Evolutionary conservation across 208 protist species (phyloP), one percentile per base, ranked within the genome.

Genomic region (Histomonas meleagridis): DNA sequence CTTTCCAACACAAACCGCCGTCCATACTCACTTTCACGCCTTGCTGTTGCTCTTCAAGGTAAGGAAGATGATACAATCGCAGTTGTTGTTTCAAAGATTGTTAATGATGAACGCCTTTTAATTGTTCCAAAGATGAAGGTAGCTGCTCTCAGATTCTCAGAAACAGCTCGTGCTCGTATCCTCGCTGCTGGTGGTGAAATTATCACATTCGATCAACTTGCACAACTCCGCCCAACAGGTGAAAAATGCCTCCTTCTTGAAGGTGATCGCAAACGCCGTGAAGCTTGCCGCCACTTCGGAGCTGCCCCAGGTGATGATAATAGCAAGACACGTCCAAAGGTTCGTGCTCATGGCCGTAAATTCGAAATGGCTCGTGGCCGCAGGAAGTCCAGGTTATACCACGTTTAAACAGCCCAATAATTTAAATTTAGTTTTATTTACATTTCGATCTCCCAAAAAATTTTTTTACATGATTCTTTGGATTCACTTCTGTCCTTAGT

Each of bases 141-240:
- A 76, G 98, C 96, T 95, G 98, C 98, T 62, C 97, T 99, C 62
- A 96, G 96, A 93, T 98, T 99, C 96, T 98, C 98, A 91, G 97
- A 98, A 93, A 96, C 94, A 92, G 99, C 98, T 90, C 97, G 97
- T 94, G 96, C 97, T 76, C 97, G 97, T 95, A 99, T 99, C 94
- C 93, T 97, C 60, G 97, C 62, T 35, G 97, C 97, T 57, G 98
- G 98, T 92, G 98, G 98, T 92, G 96, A 99, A 95, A 96, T 95
- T 95, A 94, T 99, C 57, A 99, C 98, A 92, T 99, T 99, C 92
- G 99, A 99, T 94, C 97, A 99, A 95, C 96, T 99, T 60, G 97
- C 97, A 51, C 96, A 99, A 93, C 93, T 96, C 48, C 94, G 96
- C 57, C 99, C 99, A 90, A 98, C 95, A 57, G 98, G 98, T 32